Percentiles rank a stretch among this genome's conserved stretches.
phyloP scores from a whole-genome alignment of 257 asterid genomes.

The Solanum rostratum region DNA sequence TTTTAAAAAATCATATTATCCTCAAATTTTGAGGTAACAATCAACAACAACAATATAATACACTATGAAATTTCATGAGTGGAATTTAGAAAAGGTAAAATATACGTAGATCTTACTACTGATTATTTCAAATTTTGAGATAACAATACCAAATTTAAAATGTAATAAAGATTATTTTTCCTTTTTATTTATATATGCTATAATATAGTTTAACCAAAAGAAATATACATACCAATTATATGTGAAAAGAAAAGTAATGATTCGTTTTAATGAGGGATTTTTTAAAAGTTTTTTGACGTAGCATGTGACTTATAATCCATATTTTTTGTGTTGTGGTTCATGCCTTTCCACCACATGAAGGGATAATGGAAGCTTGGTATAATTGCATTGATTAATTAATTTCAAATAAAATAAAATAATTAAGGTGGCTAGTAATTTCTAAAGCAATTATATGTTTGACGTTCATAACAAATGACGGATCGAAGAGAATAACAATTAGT shows the following conservation, averaged over 20 bases:
- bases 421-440: neutral
- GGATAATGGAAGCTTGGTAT: neutral
- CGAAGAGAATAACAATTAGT: neutral
- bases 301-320: neutral
- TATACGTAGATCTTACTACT: no score
- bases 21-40: neutral
- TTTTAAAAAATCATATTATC: neutral
- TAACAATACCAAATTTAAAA: no score
- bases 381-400: neutral
- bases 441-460: neutral
- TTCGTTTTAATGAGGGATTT: neutral
- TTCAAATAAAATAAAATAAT: neutral
- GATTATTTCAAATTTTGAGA: neutral
- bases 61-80: no score
- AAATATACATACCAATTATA: neutral
- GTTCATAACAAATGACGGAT: neutral
- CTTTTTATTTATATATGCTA: neutral
- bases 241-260: neutral
- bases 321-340: neutral
- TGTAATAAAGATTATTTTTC: no score
- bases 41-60: no score
- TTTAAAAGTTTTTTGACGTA: neutral
- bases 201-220: no score
- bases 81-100: no score
- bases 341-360: constrained; percentile 1